These are phyloP conservation scores for Pseudoscleropodium purum DNA, from an alignment of 225 moss, liverwort and hornwort species.

Conservation along the genomic window DNA sequence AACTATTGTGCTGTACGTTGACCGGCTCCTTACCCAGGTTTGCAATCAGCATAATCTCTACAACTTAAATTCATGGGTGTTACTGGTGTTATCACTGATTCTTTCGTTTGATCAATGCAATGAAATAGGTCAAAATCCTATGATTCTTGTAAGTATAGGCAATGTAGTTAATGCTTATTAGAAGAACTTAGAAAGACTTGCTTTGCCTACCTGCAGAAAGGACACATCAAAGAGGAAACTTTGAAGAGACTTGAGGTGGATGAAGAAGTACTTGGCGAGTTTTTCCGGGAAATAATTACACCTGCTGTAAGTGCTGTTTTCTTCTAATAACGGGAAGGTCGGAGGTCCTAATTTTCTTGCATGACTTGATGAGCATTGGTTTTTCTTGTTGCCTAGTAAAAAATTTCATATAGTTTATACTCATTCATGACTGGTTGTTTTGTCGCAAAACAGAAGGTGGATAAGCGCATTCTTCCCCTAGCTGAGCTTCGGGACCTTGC, in stretches of 20 bases:
- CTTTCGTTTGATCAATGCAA: not conserved
- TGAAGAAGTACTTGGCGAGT: constrained; percentile 92
- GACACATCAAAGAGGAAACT: constrained; percentile 95
- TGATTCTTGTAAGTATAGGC: not conserved
- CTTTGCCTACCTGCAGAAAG: constrained; percentile 45
- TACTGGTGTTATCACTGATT: not conserved
- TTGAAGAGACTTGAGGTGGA: constrained; percentile 96
- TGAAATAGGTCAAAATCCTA: not conserved
- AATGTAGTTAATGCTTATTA: not conserved
- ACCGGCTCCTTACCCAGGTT: constrained; percentile 91
- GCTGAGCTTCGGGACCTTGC: constrained; percentile 95
- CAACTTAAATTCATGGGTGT: not conserved
- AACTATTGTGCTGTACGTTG: constrained; percentile 89
- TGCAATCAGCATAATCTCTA: not conserved
- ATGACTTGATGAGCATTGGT: not conserved
- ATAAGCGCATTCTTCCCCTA: constrained; percentile 84
- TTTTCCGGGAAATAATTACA: constrained; percentile 86
- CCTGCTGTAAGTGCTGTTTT: constrained; percentile 54
- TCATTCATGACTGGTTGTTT: not conserved
- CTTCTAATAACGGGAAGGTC: not conserved
- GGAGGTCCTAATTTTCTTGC: not conserved
- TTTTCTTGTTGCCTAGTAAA: not conserved
- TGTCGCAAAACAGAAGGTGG: constrained; percentile 70
- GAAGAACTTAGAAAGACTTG: not conserved
- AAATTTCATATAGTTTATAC: not conserved